These are phyloP conservation scores for Zanthoxylum bungeanum DNA, from an alignment of 345 rosid genomes.

Conservation along the genomic window DNA sequence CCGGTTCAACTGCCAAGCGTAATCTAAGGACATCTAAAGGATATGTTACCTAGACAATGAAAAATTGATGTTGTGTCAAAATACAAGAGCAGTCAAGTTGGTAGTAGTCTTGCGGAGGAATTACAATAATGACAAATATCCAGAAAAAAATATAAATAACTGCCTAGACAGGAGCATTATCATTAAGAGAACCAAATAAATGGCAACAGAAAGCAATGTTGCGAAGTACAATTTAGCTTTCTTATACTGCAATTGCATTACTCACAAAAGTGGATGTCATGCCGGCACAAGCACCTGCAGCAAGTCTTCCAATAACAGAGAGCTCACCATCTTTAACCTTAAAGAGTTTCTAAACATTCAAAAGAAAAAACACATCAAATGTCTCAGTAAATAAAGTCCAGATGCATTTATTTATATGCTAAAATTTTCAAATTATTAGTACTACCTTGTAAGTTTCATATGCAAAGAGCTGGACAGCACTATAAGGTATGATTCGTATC, in stretches of 20 bases:
- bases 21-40: slow-evolving; percentile 94
- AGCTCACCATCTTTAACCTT: slow-evolving; percentile 73
- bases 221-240: neutral
- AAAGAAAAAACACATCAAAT: slow-evolving; percentile 21
- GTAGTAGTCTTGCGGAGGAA: no score
- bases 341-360: slow-evolving; percentile 68
- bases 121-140: neutral
- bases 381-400: slow-evolving; percentile 2
- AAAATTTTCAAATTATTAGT: neutral
- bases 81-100: slow-evolving; percentile 2
- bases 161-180: neutral
- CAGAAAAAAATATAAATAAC: neutral
- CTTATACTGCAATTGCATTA: slow-evolving; percentile 15
- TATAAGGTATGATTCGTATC: slow-evolving; percentile 83
- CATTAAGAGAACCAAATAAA: neutral
- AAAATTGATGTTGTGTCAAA: neutral
- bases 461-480: slow-evolving; percentile 92
- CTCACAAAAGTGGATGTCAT: slow-evolving; percentile 98
- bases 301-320: slow-evolving; percentile 87
- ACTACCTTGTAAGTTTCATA: slow-evolving; percentile 91
- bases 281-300: slow-evolving; percentile 99
- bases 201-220: neutral
- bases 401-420: neutral
- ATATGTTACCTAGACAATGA: slow-evolving; percentile 64
- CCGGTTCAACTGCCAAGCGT: slow-evolving; percentile 94